Base-by-base conservation (phyloP, 208 protist species). In the Vickermania spadyakhi region DNA sequence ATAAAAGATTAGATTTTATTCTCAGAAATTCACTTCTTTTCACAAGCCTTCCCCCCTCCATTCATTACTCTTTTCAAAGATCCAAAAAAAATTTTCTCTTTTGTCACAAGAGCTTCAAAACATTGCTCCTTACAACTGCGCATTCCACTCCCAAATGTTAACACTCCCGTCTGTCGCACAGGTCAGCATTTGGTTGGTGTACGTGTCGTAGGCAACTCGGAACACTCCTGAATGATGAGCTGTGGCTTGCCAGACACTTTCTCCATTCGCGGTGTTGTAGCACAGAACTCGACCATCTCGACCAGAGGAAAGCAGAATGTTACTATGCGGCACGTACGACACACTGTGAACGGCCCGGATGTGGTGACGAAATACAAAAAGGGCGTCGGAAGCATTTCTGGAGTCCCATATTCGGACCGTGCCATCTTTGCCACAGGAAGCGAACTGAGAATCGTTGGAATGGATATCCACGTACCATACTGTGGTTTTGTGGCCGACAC, bases 361-460 rank as follows among this genome's bases (percentile, higher is more conserved):
- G 72, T 90, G 82, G 36, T 75, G 64, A 30, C 49, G 60, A 26
- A 83, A 50, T 11, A 63, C 65, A 28, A 63, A 2, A 25, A 77
- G 0, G 1, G 79, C 69, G 1, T 28, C 36, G 0, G 29, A 58
- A 23, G 73, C 50, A 1, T 60, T 54, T 21, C 86, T 74, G 4
- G 77, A 56, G 58, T 93, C 86, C 75, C 83, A 93, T 27, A 91
- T 59, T 11, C 64, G 69, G 21, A 86, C 58, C 21, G 68, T 77
- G 50, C 25, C 55, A 74, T 93, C 86, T 58, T 88, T 88, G n/a
- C 86, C 81, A 31, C 63, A 62, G 25, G 79, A 72, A 1, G 63
- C 71, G 53, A 83, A 80, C 51, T 75, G 72, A 13, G 31, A 14
- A 23, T 79, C 68, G 31, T 73, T 68, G 53, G 31, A 58, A 13